Evolutionary conservation across 1,284 basidiomycete genomes (phyloP).

Genomic region (Coniophora puteana): DNA sequence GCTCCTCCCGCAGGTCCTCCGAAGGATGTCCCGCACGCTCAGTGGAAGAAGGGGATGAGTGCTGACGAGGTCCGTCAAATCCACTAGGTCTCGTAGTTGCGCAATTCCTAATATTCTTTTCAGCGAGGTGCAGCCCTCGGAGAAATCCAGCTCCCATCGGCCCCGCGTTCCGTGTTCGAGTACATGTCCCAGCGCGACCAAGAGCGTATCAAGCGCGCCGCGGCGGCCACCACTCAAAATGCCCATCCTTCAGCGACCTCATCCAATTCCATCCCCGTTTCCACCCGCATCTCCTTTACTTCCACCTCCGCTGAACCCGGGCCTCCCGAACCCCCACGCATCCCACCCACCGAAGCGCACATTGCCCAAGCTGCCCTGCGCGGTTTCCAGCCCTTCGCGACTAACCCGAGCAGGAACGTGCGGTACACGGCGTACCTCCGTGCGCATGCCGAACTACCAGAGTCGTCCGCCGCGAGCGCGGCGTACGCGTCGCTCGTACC

Average conservation of each 20-base stretch:
- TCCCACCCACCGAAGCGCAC: slow-evolving; percentile 68
- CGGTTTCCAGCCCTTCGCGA: slow-evolving; percentile 88
- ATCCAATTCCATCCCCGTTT: slow-evolving; percentile 20
- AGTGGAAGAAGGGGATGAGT: slow-evolving; percentile 56
- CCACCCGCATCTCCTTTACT: too few relatives aligned
- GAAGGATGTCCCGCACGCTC: slow-evolving; percentile 34
- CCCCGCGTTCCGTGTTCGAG: slow-evolving; percentile 84
- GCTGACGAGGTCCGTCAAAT: slow-evolving; percentile 62
- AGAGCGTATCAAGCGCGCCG: slow-evolving; percentile 74
- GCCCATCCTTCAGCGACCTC: slow-evolving; percentile 20
- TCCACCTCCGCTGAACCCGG: slow-evolving; percentile 21
- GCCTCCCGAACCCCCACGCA: slow-evolving; percentile 34
- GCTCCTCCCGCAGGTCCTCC: slow-evolving; percentile 19
- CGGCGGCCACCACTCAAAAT: slow-evolving; percentile 33
- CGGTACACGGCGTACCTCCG: slow-evolving; percentile 84
- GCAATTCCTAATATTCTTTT: slow-evolving; percentile 4
- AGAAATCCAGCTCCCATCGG: slow-evolving; percentile 68
- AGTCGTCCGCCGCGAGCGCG: too few relatives aligned
- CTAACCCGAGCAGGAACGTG: slow-evolving; percentile 76
- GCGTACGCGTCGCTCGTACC: too few relatives aligned
- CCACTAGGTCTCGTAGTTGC: background rate
- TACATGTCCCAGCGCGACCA: slow-evolving; percentile 89
- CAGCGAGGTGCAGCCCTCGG: slow-evolving; percentile 84
- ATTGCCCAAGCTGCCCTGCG: slow-evolving; percentile 84
- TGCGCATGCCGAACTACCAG: slow-evolving; percentile 67